A percentile compares a stretch with the other conserved stretches of the same genome.
These are phyloP conservation scores for Aspergillus pseudonomiae DNA, from an alignment of 2,329 filamentous ascomycete species.

Conservation along the genomic window DNA sequence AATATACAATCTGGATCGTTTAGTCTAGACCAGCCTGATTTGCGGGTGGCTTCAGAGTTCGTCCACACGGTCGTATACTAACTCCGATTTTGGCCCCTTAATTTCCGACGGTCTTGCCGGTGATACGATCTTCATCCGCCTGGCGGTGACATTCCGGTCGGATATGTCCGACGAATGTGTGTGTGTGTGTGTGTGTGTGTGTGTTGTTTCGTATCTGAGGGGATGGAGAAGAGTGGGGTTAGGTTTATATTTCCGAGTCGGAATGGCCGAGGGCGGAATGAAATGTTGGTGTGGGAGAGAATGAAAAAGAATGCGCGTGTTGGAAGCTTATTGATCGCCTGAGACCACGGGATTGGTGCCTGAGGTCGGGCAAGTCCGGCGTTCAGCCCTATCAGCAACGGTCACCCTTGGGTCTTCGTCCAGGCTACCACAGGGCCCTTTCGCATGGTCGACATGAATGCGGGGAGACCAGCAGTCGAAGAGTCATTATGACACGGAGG, in stretches of 20 bases:
- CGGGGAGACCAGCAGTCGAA: not conserved
- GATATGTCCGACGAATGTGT: not conserved
- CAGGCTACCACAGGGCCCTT: not conserved
- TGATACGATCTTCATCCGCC: not conserved
- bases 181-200: not conserved
- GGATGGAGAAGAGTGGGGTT: too few species aligned
- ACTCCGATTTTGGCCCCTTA: not conserved
- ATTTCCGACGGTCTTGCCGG: not conserved
- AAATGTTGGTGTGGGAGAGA: not conserved
- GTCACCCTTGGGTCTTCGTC: not conserved
- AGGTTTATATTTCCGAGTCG: not conserved
- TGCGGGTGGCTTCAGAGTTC: not conserved
- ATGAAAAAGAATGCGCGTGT: not conserved
- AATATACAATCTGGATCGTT: too few species aligned
- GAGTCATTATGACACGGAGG: not conserved
- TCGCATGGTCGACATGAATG: not conserved
- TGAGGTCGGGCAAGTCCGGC: not conserved
- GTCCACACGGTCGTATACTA: not conserved
- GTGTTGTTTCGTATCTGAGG: not conserved
- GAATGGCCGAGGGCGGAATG: not conserved
- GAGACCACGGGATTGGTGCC: not conserved
- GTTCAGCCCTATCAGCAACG: not conserved
- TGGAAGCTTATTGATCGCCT: not conserved
- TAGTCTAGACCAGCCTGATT: not conserved
- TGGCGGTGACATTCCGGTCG: not conserved